Evolutionary conservation across 2,329 filamentous ascomycete genomes (phyloP).

Genomic region (Hypoxylon sp.): DNA sequence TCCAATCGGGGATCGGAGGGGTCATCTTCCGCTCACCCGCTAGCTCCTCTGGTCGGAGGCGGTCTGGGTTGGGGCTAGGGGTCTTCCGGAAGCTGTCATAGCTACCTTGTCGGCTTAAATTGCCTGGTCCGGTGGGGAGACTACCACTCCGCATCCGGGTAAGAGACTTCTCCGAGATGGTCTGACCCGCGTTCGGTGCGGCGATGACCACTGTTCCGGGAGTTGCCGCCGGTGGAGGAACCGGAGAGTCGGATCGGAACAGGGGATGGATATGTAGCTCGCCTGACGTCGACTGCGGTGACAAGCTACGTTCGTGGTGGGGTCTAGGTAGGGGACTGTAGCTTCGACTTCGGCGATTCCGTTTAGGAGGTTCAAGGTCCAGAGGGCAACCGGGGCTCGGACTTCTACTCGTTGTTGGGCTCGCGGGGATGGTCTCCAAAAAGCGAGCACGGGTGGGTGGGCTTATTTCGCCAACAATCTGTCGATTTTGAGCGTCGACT

Average conservation of each 20-base stretch:
- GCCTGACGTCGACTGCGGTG: constrained; percentile 55
- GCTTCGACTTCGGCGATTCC: constrained; percentile 61
- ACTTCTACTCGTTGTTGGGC: constrained; percentile 72
- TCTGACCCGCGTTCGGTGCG: constrained; percentile 74
- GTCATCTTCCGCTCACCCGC: constrained; percentile 62
- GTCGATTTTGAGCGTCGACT: constrained; percentile 71
- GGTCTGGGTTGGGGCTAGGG: constrained; percentile 43
- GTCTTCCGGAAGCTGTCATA: constrained; percentile 60
- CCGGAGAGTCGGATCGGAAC: constrained; percentile 78
- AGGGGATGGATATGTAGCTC: constrained; percentile 82
- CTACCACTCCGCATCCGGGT: constrained; percentile 68
- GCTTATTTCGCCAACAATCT: constrained; percentile 65
- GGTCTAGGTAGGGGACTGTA: constrained; percentile 59
- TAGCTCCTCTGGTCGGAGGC: constrained; percentile 41
- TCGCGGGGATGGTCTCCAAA: constrained; percentile 78
- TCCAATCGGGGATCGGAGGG: constrained; percentile 71
- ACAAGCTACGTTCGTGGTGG: constrained; percentile 53
- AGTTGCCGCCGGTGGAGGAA: constrained; percentile 72
- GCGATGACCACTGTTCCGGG: constrained; percentile 78
- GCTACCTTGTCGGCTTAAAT: constrained; percentile 63
- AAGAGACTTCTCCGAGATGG: constrained; percentile 68
- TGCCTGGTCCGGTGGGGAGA: constrained; percentile 60
- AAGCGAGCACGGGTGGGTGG: constrained; percentile 61
- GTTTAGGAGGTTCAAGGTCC: constrained; percentile 65
- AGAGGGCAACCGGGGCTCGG: constrained; percentile 71